Conservation (phyloP, 805 yeast genomes). For the Teunomyces cretensis region DNA sequence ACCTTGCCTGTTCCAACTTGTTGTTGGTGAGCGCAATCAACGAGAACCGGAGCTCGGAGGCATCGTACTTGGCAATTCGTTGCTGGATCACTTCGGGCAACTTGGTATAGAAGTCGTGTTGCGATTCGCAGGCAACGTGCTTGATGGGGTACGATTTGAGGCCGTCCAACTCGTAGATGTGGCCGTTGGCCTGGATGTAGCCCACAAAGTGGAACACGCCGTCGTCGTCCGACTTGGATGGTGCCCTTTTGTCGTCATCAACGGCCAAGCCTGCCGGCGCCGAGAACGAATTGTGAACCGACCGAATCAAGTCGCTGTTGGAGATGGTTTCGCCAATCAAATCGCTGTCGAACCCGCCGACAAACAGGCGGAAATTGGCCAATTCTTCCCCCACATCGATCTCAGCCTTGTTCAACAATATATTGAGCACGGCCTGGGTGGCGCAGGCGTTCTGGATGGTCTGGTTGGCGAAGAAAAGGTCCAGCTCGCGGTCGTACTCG, state of each 20-base stretch:
- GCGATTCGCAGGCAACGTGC: slow-evolving; percentile 41
- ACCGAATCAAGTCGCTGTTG: slow-evolving; percentile 55
- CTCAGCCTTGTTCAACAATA: slow-evolving; percentile 45
- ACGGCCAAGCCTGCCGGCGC: slow-evolving; percentile 56
- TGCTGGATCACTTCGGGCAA: slow-evolving; percentile 45
- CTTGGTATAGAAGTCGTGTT: slow-evolving; percentile 42
- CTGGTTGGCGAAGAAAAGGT: slow-evolving; percentile 61
- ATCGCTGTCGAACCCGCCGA: slow-evolving; percentile 52
- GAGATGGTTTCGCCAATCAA: slow-evolving; percentile 62
- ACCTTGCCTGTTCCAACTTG: slow-evolving; percentile 37
- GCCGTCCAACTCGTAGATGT: slow-evolving; percentile 63
- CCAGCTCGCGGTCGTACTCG: slow-evolving; percentile 34
- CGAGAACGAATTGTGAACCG: slow-evolving; percentile 61
- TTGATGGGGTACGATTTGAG: slow-evolving; percentile 53
- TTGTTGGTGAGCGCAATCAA: slow-evolving; percentile 54
- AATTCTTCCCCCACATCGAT: slow-evolving; percentile 52
- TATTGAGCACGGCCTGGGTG: slow-evolving; percentile 66
- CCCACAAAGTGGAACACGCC: slow-evolving; percentile 64
- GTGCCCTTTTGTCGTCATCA: slow-evolving; percentile 37
- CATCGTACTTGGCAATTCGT: slow-evolving; percentile 47
- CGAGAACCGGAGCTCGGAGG: slow-evolving; percentile 55
- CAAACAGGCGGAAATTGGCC: slow-evolving; percentile 48
- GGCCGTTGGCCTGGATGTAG: slow-evolving; percentile 44
- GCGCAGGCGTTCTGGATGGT: slow-evolving; percentile 70
- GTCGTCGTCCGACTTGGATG: slow-evolving; percentile 33